Percentiles rank a stretch among this genome's conserved stretches.
These are phyloP conservation scores for Basidiobolus heterosporus DNA, from an alignment of 371 early-diverging fungal genomes.

Conservation along the genomic window DNA sequence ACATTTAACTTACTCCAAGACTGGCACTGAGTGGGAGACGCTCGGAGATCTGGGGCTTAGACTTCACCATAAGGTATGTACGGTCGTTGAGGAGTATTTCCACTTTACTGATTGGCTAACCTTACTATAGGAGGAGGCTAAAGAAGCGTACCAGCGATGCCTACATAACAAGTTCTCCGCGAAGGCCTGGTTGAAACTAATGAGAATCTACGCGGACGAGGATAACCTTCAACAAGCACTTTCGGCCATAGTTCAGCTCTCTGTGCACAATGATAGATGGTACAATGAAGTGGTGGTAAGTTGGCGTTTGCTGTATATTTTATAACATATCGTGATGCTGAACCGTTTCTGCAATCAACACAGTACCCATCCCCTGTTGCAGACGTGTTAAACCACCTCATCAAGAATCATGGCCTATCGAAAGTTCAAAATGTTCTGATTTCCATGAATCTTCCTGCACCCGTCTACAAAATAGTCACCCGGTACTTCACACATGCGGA, in stretches of 20 bases:
- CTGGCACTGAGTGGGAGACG: constrained; percentile 90
- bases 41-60: constrained; percentile 81
- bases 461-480: constrained; percentile 59
- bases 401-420: constrained; percentile 67
- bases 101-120: neutral
- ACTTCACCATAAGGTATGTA: constrained; percentile 53
- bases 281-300: constrained; percentile 73
- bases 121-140: constrained; percentile 51
- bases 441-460: constrained; percentile 67
- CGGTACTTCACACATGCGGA: constrained; percentile 66
- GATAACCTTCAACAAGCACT: constrained; percentile 60
- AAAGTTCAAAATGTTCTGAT: constrained; percentile 80
- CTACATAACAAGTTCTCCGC: constrained; percentile 79
- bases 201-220: constrained; percentile 66
- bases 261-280: constrained; percentile 60
- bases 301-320: too few species aligned
- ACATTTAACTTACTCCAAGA: constrained; percentile 67
- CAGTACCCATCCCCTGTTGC: constrained; percentile 81
- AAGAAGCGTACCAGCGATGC: constrained; percentile 74
- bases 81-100: neutral
- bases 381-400: constrained; percentile 57
- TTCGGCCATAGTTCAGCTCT: constrained; percentile 59
- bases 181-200: constrained; percentile 64
- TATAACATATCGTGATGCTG: constrained; percentile 2
- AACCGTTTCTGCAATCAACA: neutral